A percentile compares a stretch with the other conserved stretches of the same genome.
Conservation (phyloP, 2,329 filamentous ascomycete genomes). For the Zymoseptoria brevis region DNA sequence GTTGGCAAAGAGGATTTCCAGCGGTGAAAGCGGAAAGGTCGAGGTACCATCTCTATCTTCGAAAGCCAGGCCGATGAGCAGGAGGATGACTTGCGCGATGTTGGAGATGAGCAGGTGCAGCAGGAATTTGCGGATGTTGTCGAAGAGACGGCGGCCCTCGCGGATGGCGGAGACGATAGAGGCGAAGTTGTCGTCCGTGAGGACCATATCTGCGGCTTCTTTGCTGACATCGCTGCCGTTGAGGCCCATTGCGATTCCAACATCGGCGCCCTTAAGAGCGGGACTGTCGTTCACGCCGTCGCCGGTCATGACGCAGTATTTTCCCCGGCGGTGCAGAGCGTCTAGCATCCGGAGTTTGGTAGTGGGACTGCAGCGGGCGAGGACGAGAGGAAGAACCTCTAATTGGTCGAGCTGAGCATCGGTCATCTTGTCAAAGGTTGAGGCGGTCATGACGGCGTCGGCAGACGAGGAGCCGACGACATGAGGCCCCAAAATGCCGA, state of each 20-base stretch:
- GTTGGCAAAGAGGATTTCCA: constrained; percentile 43
- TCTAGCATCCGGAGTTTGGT: constrained; percentile 44
- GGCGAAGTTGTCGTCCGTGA: constrained; percentile 40
- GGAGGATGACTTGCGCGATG: constrained; percentile 41
- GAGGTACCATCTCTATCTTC: constrained; percentile 37
- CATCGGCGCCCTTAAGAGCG: constrained; percentile 39
- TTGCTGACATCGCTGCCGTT: constrained; percentile 40
- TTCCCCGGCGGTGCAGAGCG: constrained; percentile 35
- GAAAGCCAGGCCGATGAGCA: constrained; percentile 41
- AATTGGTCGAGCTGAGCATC: constrained; percentile 38
- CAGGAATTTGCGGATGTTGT: constrained; percentile 43
- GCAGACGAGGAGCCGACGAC: constrained; percentile 18
- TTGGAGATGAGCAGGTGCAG: constrained; percentile 43
- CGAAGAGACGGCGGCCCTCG: constrained; percentile 39
- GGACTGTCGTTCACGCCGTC: constrained; percentile 41
- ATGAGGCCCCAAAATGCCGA: constrained; percentile 34
- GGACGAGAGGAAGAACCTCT: constrained; percentile 36
- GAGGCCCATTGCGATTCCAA: constrained; percentile 40
- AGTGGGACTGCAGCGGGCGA: constrained; percentile 39
- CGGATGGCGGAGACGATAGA: constrained; percentile 40
- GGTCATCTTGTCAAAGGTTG: constrained; percentile 37
- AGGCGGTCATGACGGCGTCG: constrained; percentile 37
- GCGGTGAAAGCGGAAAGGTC: constrained; percentile 39
- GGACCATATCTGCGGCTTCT: constrained; percentile 38
- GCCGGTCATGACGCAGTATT: constrained; percentile 39